A percentile compares a stretch with the other conserved stretches of the same genome.
Evolutionary conservation across 2,329 filamentous ascomycete species (phyloP).

Genomic region (Fusarium transvaalense): DNA sequence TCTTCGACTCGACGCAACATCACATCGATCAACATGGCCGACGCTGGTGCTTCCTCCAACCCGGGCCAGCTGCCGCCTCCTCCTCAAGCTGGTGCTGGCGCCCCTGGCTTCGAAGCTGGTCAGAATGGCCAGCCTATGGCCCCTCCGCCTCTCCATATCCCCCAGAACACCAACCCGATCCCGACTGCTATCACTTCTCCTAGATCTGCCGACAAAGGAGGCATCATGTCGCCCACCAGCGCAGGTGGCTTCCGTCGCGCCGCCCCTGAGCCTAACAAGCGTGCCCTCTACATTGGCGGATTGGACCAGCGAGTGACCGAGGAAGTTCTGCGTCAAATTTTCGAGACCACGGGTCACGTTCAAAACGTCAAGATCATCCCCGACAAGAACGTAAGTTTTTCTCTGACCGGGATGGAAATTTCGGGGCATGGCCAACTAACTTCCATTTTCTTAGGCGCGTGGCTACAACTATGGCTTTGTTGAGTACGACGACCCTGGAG

Average conservation of each 20-base stretch:
- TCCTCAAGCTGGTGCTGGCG: conserved; percentile 75
- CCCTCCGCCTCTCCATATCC: conserved; percentile 91
- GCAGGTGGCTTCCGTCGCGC: conserved; percentile 87
- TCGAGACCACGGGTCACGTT: conserved; percentile 98
- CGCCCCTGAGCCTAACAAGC: conserved; percentile 98
- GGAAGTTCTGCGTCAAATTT: conserved; percentile 96
- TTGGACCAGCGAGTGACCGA: conserved; percentile 95
- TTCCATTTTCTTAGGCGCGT: conserved; percentile 74
- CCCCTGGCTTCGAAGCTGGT: conserved; percentile 80
- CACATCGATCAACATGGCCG: conserved; percentile 74
- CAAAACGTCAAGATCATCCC: conserved; percentile 99
- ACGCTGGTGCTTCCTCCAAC: conserved; percentile 74
- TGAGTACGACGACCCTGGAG: conserved; percentile 97
- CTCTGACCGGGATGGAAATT: neutral
- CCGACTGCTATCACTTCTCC: conserved; percentile 93
- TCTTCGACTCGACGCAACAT: conserved; percentile 32
- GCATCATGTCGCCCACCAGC: conserved; percentile 87
- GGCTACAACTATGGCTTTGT: conserved; percentile 99
- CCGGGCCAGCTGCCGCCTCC: conserved; percentile 76
- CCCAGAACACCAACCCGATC: conserved; percentile 95
- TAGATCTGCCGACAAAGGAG: conserved; percentile 74
- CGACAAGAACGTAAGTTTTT: conserved; percentile 93
- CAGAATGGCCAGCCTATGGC: conserved; percentile 84
- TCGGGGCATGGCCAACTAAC: conserved; percentile 41
- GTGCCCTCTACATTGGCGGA: conserved; percentile 94